phyloP scores from a whole-genome alignment of 2,329 filamentous ascomycete species.

The Coccinonectria pachysandricola region DNA sequence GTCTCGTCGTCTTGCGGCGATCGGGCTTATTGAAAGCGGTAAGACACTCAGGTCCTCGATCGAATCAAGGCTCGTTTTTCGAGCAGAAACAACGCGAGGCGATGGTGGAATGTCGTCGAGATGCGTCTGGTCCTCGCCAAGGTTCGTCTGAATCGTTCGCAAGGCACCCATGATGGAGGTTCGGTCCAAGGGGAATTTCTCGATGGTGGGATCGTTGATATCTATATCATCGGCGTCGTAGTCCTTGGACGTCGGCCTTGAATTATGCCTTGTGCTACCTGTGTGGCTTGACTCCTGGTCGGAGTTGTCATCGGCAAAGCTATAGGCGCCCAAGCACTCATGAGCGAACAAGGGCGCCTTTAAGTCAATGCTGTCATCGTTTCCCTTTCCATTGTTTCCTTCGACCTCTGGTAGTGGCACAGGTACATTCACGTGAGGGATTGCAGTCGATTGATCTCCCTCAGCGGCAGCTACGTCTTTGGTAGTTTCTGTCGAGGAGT shows the following conservation, averaged over 20 bases:
- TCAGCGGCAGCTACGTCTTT: constrained; percentile 6
- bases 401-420: neutral
- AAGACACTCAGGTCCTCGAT: constrained; percentile 26
- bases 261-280: constrained; percentile 9
- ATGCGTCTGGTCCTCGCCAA: constrained; percentile 28
- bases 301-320: constrained; percentile 22
- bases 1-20: constrained; percentile 21
- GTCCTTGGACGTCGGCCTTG: constrained; percentile 10
- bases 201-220: constrained; percentile 36
- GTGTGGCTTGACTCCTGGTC: constrained; percentile 18
- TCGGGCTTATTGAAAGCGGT: constrained; percentile 25
- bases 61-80: constrained; percentile 27
- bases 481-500: constrained; percentile 9
- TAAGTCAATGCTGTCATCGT: constrained; percentile 10
- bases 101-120: constrained; percentile 27
- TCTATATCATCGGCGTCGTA: constrained; percentile 20
- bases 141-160: constrained; percentile 34
- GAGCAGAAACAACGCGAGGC: constrained; percentile 24
- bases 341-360: constrained; percentile 36
- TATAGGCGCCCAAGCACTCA: constrained; percentile 34
- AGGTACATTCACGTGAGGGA: constrained; percentile 1
- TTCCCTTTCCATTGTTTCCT: constrained; percentile 2
- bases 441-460: constrained; percentile 6
- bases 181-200: constrained; percentile 36
- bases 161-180: constrained; percentile 35